These are phyloP conservation scores for Escovopsis weberi DNA, from an alignment of 2,329 filamentous ascomycete genomes.

Conservation along the genomic window DNA sequence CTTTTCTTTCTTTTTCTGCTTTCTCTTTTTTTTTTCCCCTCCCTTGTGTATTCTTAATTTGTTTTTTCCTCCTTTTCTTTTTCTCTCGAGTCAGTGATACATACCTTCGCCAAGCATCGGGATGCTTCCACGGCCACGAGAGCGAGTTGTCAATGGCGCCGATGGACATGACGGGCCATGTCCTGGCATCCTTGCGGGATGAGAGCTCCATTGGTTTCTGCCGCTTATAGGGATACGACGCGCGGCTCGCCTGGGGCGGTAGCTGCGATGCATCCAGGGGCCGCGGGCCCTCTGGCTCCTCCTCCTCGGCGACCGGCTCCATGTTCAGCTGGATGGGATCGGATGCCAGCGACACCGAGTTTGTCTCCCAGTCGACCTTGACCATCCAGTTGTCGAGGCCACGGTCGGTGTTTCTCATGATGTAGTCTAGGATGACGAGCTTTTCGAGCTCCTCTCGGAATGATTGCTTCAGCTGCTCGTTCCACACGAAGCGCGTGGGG, in stretches of 20 bases:
- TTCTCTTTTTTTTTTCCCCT: too few species aligned
- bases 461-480: slow-evolving; percentile 71
- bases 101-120: slow-evolving; percentile 63
- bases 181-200: slow-evolving; percentile 27
- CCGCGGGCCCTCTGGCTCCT: slow-evolving; percentile 34
- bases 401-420: slow-evolving; percentile 96
- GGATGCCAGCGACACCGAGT: slow-evolving; percentile 72
- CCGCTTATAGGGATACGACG: slow-evolving; percentile 54
- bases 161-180: slow-evolving; percentile 51
- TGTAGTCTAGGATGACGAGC: slow-evolving; percentile 92
- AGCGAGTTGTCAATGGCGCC: slow-evolving; percentile 96
- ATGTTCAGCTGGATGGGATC: slow-evolving; percentile 59
- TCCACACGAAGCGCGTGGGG: slow-evolving; percentile 61
- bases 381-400: slow-evolving; percentile 99
- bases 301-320: slow-evolving; percentile 29
- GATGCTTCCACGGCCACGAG: slow-evolving; percentile 98
- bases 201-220: slow-evolving; percentile 76
- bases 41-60: too few species aligned
- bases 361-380: slow-evolving; percentile 73
- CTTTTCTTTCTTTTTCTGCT: too few species aligned
- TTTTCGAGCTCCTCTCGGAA: slow-evolving; percentile 95
- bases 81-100: not conserved
- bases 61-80: too few species aligned
- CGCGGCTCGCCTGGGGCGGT: slow-evolving; percentile 24
- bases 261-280: slow-evolving; percentile 41